These are phyloP conservation scores for Claviceps spartinae DNA, from an alignment of 2,329 filamentous ascomycete species.

Conservation along the genomic window DNA sequence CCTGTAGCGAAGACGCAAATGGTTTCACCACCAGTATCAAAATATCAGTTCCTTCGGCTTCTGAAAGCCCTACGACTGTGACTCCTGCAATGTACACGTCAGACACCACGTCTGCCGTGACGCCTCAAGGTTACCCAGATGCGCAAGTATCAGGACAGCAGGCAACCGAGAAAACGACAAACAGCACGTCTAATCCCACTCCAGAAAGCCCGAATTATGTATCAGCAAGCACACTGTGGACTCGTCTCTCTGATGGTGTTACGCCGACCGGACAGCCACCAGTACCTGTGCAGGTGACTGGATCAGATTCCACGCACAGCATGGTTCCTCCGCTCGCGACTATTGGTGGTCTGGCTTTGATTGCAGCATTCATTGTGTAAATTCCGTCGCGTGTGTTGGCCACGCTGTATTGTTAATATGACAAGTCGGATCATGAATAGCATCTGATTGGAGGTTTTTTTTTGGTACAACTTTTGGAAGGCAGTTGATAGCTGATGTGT, in stretches of 20 bases:
- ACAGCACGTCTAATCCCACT: slow-evolving; percentile 4
- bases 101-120: neutral
- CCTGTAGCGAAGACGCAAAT: slow-evolving; percentile 1
- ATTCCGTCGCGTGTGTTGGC: neutral
- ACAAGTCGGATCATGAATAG: neutral
- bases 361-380: slow-evolving; percentile 15
- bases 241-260: slow-evolving; percentile 10
- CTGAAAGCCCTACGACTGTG: neutral
- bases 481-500: slow-evolving; percentile 9
- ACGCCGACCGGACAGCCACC: slow-evolving; percentile 10
- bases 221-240: slow-evolving; percentile 13
- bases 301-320: slow-evolving; percentile 14
- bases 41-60: neutral
- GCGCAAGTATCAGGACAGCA: neutral
- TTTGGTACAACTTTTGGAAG: slow-evolving; percentile 12
- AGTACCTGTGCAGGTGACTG: slow-evolving; percentile 14
- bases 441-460: slow-evolving; percentile 6
- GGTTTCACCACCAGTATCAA: neutral
- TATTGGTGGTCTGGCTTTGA: slow-evolving; percentile 14
- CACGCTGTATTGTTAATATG: neutral
- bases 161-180: slow-evolving; percentile 4
- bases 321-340: slow-evolving; percentile 10
- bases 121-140: slow-evolving; percentile 3
- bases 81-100: slow-evolving; percentile 2
- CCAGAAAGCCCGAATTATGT: slow-evolving; percentile 6